Conservation (phyloP, 345 rosid species). For the Corchorus olitorius region DNA sequence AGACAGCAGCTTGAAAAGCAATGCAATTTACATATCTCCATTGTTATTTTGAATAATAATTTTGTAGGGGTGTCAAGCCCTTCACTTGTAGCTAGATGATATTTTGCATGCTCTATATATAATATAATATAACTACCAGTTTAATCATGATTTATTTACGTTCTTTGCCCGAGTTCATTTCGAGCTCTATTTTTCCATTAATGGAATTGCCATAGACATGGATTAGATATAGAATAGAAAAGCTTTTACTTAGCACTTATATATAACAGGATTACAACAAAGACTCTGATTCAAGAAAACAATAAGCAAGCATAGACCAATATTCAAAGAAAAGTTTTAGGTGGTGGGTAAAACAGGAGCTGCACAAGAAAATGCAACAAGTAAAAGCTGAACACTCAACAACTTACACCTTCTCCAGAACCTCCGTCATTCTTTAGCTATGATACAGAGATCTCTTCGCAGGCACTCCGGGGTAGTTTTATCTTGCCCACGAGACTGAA, state of each 20-base stretch:
- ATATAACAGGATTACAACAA: neutral
- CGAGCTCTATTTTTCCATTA: too few species aligned
- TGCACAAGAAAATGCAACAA: constrained; percentile 24
- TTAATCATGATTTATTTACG: neutral
- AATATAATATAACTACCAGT: neutral
- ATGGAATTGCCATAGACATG: neutral
- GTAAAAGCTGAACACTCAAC: neutral
- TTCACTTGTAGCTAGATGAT: neutral
- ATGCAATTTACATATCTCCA: neutral
- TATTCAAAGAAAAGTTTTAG: neutral
- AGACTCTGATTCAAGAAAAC: neutral
- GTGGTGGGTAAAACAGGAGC: constrained; percentile 1
- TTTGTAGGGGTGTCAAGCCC: neutral
- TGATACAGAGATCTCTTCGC: neutral
- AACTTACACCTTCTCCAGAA: neutral
- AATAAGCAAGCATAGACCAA: constrained; percentile 11
- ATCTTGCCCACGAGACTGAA: constrained; percentile 53
- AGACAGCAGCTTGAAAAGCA: constrained; percentile 1
- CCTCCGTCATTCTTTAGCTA: neutral
- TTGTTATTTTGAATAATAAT: neutral
- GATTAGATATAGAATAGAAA: neutral
- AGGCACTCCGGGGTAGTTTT: constrained; percentile 12
- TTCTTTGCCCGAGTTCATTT: neutral
- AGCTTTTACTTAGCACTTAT: neutral
- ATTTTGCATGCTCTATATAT: neutral